Conservation (phyloP, 2,329 filamentous ascomycete species). For the Xylariaceae sp. region DNA sequence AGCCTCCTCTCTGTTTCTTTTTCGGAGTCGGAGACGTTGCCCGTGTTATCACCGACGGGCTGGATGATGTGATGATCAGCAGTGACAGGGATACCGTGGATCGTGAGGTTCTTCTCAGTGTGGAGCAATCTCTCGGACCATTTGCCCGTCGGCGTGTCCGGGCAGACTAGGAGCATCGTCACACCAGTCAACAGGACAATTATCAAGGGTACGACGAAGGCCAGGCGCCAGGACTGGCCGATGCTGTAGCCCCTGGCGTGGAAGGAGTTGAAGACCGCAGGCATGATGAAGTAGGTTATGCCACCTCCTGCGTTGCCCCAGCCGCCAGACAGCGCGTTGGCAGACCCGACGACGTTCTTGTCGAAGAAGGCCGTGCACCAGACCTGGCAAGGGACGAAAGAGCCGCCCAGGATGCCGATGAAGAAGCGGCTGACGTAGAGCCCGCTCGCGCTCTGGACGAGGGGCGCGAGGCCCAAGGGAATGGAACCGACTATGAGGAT, state of each 20-base stretch:
- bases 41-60: conserved; percentile 32
- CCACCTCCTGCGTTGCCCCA: conserved; percentile 85
- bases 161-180: conserved; percentile 66
- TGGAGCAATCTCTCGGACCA: conserved; percentile 68
- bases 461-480: conserved; percentile 75
- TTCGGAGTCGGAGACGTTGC: conserved; percentile 38
- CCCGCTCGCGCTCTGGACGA: conserved; percentile 61
- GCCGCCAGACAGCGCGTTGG: conserved; percentile 79
- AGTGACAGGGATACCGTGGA: conserved; percentile 43
- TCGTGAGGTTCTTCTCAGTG: conserved; percentile 46
- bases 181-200: conserved; percentile 63
- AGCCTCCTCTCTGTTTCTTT: conserved; percentile 36
- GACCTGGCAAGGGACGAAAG: conserved; percentile 82
- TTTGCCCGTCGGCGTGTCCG: conserved; percentile 75
- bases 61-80: conserved; percentile 45
- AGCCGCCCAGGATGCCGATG: conserved; percentile 70
- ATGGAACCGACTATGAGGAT: conserved; percentile 72
- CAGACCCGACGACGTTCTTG: conserved; percentile 83
- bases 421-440: conserved; percentile 75
- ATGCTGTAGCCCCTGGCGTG: conserved; percentile 55
- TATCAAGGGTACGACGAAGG: conserved; percentile 79
- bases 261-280: conserved; percentile 77
- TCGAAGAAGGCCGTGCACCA: conserved; percentile 93
- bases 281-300: conserved; percentile 92
- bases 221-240: conserved; percentile 74